Evolutionary conservation across 805 yeast species (phyloP), one percentile per base, ranked within the genome.

Genomic region (Lipomyces sp.): DNA sequence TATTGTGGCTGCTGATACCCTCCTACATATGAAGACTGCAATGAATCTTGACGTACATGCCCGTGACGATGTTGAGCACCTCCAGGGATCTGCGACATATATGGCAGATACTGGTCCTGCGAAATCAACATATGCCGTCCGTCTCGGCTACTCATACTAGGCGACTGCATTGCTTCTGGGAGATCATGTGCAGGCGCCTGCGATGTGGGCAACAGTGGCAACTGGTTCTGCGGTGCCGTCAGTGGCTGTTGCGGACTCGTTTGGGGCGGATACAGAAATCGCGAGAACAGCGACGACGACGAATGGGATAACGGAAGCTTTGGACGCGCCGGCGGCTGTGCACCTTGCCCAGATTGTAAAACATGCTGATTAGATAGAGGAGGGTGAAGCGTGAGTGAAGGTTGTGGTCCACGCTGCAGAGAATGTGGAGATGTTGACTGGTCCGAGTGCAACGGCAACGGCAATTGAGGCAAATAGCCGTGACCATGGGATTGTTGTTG

Each of bases 221-320:
- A 18, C 24, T 51, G 54, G 11, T 51, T 33, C 32, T 29, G 30
- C 8, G 15, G 34, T 24, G 39, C 39, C 39, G 34, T 29, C 13
- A 8, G 33, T 15, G 15, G 32, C 3, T 51, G 54, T 10, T 18
- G 24, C n/a, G 32, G 54, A 13, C 34, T 32, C 29, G 24, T 15
- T 42, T 15, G 48, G 3, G n/a, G 60, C 35, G 53, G 53, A 42
- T 57, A 32, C 51, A 29, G 32, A n/a, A 39, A 39, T 29, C 53
- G 53, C 35, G 53, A 57, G 30, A 42, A 29, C 53, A 57, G 29
- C 13, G 53, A 57, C 15, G 33, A 39, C 29, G 60, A 57, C 4
- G 60, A 29, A 8, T 57, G 30, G 18, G 53, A 30, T 37, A 45
- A 42, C 15, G 60, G 53, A 18, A 57, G 24, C 30, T 13, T 53